Evolutionary conservation across 345 rosid genomes (phyloP).

Genomic region (Eucalyptus marginata): DNA sequence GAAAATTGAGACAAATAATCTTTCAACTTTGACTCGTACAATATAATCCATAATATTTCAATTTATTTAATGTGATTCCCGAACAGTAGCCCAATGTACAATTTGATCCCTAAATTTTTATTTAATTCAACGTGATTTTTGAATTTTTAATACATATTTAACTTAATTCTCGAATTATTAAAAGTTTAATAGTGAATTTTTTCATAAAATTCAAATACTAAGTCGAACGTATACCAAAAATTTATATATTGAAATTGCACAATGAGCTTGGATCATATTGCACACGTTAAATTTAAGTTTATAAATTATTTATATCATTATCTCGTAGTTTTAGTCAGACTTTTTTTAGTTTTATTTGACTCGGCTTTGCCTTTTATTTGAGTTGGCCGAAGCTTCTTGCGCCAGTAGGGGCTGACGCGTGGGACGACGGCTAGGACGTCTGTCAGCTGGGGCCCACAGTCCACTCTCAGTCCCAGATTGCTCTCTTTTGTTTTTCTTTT

Average conservation of each 20-base stretch:
- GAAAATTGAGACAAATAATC: fast-evolving
- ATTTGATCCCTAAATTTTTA: fast-evolving
- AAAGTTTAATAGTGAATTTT: fast-evolving
- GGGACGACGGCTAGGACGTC: not conserved
- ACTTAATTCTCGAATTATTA: fast-evolving
- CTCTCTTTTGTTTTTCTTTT: not conserved
- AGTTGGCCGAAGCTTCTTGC: not conserved
- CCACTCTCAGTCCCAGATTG: not conserved
- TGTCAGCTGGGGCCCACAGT: not conserved
- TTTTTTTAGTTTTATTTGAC: too few species aligned
- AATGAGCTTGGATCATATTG: fast-evolving
- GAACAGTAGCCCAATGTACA: fast-evolving
- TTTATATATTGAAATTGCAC: too few species aligned
- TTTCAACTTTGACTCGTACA: fast-evolving
- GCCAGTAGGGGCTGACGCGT: not conserved
- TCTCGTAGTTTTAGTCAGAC: too few species aligned
- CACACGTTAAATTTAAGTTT: fast-evolving
- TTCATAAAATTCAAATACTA: fast-evolving
- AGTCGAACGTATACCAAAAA: fast-evolving
- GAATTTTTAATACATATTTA: fast-evolving
- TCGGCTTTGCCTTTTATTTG: not conserved
- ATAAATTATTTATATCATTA: too few species aligned
- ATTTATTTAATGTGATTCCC: too few species aligned
- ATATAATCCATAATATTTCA: fast-evolving
- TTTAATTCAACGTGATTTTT: too few species aligned